Conservation (phyloP, 2,329 filamentous ascomycete species). For the Ophiostoma quercus region DNA sequence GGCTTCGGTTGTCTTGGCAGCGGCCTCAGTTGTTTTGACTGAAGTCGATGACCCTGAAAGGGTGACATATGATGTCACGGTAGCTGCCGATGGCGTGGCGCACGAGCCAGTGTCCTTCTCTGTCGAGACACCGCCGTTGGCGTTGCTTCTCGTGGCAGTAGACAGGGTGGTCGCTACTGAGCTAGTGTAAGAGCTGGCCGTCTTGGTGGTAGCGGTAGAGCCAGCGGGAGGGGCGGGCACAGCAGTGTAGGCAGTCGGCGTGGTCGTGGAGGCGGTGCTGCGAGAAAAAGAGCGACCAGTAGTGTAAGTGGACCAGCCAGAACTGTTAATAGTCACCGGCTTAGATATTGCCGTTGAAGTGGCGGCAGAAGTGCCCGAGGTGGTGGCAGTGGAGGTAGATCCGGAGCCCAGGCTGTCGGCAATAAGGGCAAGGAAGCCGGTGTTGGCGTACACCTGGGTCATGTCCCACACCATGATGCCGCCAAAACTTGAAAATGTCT, state of each 20-base stretch:
- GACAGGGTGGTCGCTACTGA: neutral
- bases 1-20: neutral
- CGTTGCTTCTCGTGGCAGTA: neutral
- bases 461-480: constrained; percentile 68
- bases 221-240: neutral
- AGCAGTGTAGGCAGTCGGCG: neutral
- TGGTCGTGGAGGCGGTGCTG: neutral
- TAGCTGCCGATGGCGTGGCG: neutral
- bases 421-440: constrained; percentile 49
- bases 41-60: neutral
- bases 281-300: neutral
- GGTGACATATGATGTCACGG: neutral
- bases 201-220: neutral
- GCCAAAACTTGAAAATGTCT: constrained; percentile 55
- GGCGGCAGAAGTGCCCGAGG: neutral
- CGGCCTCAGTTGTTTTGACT: neutral
- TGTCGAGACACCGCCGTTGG: neutral
- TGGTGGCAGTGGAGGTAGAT: neutral
- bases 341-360: neutral
- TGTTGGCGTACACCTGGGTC: constrained; percentile 55
- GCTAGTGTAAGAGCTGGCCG: neutral
- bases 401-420: constrained; percentile 33
- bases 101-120: neutral
- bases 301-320: neutral
- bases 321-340: neutral